Conservation (phyloP, 192 early-diverging fungal species). For the Martensiomyces pterosporus region DNA sequence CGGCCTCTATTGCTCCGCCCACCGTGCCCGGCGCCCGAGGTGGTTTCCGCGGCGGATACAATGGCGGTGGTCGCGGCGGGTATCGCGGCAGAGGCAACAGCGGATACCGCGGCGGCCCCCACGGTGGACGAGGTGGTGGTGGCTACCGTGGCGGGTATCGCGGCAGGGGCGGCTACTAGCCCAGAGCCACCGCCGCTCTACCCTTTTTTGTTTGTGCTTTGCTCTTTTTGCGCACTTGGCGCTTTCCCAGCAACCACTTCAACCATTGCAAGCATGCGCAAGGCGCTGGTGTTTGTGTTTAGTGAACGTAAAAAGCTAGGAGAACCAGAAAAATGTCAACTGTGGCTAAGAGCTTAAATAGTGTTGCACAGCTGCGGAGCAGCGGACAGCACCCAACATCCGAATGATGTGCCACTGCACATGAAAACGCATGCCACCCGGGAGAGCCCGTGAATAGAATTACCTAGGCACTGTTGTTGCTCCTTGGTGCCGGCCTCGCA, state of each 20-base stretch:
- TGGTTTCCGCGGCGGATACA: not conserved
- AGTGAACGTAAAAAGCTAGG: too few relatives aligned
- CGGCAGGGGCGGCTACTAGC: too few relatives aligned
- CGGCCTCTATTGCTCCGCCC: not conserved
- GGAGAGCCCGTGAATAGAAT: too few relatives aligned
- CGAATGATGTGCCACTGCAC: slow-evolving; percentile 1
- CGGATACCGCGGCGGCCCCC: not conserved
- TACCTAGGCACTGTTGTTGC: too few relatives aligned
- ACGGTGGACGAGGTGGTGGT: slow-evolving; percentile 6
- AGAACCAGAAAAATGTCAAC: too few relatives aligned
- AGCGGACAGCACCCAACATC: too few relatives aligned
- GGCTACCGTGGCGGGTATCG: not conserved
- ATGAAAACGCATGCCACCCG: not conserved
- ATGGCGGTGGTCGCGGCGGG: slow-evolving; percentile 11
- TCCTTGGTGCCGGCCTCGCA: too few relatives aligned
- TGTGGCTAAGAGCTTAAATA: too few relatives aligned
- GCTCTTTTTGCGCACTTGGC: not conserved
- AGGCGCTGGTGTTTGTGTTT: too few relatives aligned
- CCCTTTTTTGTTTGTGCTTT: not conserved
- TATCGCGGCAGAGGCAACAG: slow-evolving; percentile 6
- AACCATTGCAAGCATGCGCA: too few relatives aligned
- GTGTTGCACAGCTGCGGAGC: too few relatives aligned
- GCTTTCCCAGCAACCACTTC: not conserved
- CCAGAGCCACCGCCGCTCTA: too few relatives aligned
- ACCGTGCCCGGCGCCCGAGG: not conserved